Percentiles rank a stretch among this genome's conserved stretches.
phyloP scores from a whole-genome alignment of 202 grass and related monocot genomes.

The Carex arenaria region DNA sequence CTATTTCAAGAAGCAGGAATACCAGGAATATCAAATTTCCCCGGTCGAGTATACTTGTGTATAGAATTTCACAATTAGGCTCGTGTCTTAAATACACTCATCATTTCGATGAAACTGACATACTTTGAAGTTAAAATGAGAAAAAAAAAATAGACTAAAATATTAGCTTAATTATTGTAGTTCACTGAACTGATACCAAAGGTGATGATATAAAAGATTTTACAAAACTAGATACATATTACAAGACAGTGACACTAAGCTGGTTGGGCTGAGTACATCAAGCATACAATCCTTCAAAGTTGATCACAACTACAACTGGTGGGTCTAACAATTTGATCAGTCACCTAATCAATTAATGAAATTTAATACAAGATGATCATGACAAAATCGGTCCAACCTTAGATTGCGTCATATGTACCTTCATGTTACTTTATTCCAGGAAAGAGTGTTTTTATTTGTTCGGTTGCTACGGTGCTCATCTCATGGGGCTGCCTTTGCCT shows the following conservation, averaged over 20 bases:
- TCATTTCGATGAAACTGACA: neutral
- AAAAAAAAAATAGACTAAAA: neutral
- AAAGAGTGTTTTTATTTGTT: constrained; percentile 13
- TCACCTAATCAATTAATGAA: constrained; percentile 19
- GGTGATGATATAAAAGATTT: neutral
- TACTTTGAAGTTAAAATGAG: neutral
- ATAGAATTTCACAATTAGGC: neutral
- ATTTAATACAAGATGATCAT: constrained; percentile 1
- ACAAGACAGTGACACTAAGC: neutral
- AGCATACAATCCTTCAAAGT: neutral
- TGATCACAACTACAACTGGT: neutral
- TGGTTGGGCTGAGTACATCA: neutral
- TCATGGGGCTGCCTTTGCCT: constrained; percentile 10
- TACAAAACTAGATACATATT: neutral
- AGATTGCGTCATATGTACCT: constrained; percentile 16
- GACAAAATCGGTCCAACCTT: neutral
- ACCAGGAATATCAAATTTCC: neutral
- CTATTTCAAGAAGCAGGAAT: neutral
- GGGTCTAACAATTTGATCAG: constrained; percentile 11
- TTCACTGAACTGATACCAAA: neutral
- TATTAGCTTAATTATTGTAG: neutral
- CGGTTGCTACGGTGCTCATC: constrained; percentile 6
- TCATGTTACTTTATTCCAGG: constrained; percentile 19
- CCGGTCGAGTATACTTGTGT: neutral
- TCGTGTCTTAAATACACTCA: neutral